These are phyloP conservation scores for Skeletonema potamos DNA, from an alignment of 108 stramenopile genomes.

Conservation along the genomic window DNA sequence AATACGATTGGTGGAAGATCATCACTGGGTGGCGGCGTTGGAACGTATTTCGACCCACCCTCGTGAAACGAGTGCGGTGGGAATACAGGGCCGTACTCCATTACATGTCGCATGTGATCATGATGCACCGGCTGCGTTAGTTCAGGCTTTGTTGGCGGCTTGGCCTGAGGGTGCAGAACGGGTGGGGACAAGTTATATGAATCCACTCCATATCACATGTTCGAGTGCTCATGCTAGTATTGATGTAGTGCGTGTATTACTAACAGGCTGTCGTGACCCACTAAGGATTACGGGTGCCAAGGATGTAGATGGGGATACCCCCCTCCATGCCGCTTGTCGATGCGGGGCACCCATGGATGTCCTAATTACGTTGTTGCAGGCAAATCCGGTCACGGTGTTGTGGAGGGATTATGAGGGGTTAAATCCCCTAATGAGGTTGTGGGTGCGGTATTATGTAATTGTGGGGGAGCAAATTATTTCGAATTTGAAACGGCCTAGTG, in stretches of 20 bases:
- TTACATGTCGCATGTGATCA: slow-evolving; percentile 70
- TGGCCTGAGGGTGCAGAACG: slow-evolving; percentile 57
- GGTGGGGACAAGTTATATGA: slow-evolving; percentile 69
- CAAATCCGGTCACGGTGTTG: slow-evolving; percentile 50
- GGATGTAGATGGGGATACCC: slow-evolving; percentile 70
- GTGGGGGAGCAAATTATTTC: slow-evolving; percentile 58
- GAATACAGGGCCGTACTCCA: slow-evolving; percentile 58
- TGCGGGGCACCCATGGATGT: slow-evolving; percentile 69
- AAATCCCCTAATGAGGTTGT: slow-evolving; percentile 59
- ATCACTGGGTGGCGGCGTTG: slow-evolving; percentile 53
- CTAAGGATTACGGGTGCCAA: slow-evolving; percentile 47
- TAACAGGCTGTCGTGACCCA: slow-evolving; percentile 34
- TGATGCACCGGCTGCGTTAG: slow-evolving; percentile 56
- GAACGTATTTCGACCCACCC: slow-evolving; percentile 55
- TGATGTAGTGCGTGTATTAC: slow-evolving; percentile 52
- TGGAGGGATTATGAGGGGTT: slow-evolving; percentile 66
- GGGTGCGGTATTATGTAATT: slow-evolving; percentile 69
- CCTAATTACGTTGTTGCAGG: slow-evolving; percentile 40
- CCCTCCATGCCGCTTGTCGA: slow-evolving; percentile 69
- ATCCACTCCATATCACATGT: slow-evolving; percentile 68
- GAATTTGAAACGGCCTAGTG: slow-evolving; percentile 40
- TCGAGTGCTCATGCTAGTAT: slow-evolving; percentile 59
- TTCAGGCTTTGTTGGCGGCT: slow-evolving; percentile 51
- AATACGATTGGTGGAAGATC: slow-evolving; percentile 48
- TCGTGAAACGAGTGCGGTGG: slow-evolving; percentile 31